Base-by-base conservation (phyloP, 2,329 filamentous ascomycete species). In the Trichoderma afroharzianum region DNA sequence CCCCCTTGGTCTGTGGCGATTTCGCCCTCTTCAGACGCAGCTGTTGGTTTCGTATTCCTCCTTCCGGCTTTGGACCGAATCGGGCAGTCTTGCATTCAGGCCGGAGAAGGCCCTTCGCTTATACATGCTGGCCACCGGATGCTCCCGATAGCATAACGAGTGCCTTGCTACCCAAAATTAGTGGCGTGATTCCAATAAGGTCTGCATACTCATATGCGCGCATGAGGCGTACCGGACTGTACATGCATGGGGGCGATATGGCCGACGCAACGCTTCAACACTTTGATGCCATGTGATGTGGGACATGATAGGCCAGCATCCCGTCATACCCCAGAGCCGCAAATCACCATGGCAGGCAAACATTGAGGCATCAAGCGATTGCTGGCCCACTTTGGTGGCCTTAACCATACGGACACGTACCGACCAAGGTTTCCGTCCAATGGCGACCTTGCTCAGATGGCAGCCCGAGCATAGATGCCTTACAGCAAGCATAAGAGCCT, bases 261-360 rank as follows among this genome's bases (percentile, higher is more conserved):
- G 53, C 12, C 53, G 12, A 24, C n/a, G 21, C 33, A 28, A 30
- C 53, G 53, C 18, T 24, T 68, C 53, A 21, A n/a, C 6, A 12
- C 7, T 32, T 32, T 30, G 24, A n/a, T 33, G 36, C 24, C 57
- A 59, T 33, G 57, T 33, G 8, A 21, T 18, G 55, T 39, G 55
- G 26, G 39, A 18, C 9, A 24, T 26, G 14, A 14, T 21, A 15
- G n/a, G 66, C 6, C n/a, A 18, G 33, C 18, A n/a, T 14, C n/a
- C 36, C 26, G 53, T 33, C 18, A 18, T 43, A 50, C 12, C 28
- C 33, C 14, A 21, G 26, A 15, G n/a, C 26, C 26, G 36, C 12
- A 68, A 68, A 61, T 18, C 9, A 50, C 55, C 26, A 57, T 68
- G 55, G n/a, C n/a, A 68, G 57, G 39, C 66, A 68, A 68, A 68